Conservation (phyloP, 129 eudicot species). For the Pittosporum tobira region DNA sequence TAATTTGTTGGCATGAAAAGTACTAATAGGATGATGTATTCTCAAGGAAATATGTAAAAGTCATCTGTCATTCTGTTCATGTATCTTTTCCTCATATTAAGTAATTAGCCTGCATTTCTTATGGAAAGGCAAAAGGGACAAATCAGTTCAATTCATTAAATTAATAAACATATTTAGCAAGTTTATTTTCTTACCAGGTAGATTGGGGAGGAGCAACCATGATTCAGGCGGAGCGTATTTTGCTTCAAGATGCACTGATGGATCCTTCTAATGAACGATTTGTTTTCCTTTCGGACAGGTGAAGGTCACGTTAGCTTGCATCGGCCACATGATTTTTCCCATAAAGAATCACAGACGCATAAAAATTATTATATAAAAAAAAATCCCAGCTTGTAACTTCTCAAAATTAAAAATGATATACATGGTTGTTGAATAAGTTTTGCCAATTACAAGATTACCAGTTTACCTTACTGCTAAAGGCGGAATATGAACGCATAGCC, state of each 20-base stretch:
- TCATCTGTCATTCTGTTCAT: neutral
- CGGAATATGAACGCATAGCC: neutral
- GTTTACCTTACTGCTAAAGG: neutral
- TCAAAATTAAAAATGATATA: no score
- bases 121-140: slow-evolving; percentile 1
- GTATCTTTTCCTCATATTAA: slow-evolving; percentile 1
- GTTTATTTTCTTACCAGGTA: slow-evolving; percentile 45
- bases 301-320: slow-evolving; percentile 4
- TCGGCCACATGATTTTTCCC: neutral
- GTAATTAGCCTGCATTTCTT: neutral
- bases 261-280: slow-evolving; percentile 81
- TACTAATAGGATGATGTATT: neutral
- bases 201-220: slow-evolving; percentile 99
- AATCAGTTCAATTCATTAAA: neutral
- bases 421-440: no score
- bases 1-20: no score
- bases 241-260: slow-evolving; percentile 67
- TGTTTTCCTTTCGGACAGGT: slow-evolving; percentile 92
- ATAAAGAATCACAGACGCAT: no score
- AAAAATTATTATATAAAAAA: no score
- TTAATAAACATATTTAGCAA: slow-evolving; percentile 7
- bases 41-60: neutral
- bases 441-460: no score
- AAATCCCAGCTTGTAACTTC: no score
- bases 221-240: slow-evolving; percentile 88